Conservation (phyloP, 768 basidiomycete species). For the Boletus tomentosulus region DNA sequence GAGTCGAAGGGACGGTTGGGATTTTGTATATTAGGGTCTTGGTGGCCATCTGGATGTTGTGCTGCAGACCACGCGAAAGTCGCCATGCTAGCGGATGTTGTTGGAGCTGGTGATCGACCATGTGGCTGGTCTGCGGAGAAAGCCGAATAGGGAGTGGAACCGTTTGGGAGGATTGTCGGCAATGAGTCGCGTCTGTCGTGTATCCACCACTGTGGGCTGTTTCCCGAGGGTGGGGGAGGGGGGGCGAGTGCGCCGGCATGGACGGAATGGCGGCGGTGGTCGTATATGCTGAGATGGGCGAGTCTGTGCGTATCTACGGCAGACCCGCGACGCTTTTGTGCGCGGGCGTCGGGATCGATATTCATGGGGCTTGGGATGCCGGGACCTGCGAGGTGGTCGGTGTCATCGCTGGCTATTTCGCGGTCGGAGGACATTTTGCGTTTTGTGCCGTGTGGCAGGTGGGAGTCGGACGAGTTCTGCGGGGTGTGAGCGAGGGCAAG, state of each 20-base stretch:
- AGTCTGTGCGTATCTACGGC: conserved; percentile 75
- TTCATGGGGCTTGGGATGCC: conserved; percentile 60
- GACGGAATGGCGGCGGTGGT: conserved; percentile 74
- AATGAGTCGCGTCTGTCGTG: conserved; percentile 72
- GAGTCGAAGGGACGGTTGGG: conserved; percentile 47
- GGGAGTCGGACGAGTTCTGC: conserved; percentile 37
- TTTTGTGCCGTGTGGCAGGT: conserved; percentile 61
- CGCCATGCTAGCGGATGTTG: conserved; percentile 57
- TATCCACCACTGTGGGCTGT: conserved; percentile 49
- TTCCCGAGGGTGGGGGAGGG: conserved; percentile 16
- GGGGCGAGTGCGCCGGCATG: conserved; percentile 50
- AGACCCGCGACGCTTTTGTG: conserved; percentile 81
- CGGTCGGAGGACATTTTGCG: conserved; percentile 80
- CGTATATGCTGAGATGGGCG: conserved; percentile 63
- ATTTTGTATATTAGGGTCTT: conserved; percentile 40
- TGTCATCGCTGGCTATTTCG: conserved; percentile 51
- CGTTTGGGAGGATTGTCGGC: conserved; percentile 64
- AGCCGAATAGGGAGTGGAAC: conserved; percentile 52
- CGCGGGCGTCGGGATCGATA: conserved; percentile 59
- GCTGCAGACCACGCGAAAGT: conserved; percentile 70
- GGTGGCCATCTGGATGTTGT: conserved; percentile 43
- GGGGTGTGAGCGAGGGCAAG: background rate
- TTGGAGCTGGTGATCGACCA: conserved; percentile 52
- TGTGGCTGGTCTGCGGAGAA: conserved; percentile 63
- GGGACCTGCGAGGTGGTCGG: conserved; percentile 65